These are phyloP conservation scores for Climacium dendroides DNA, from an alignment of 225 moss, liverwort and hornwort genomes.

Conservation along the genomic window DNA sequence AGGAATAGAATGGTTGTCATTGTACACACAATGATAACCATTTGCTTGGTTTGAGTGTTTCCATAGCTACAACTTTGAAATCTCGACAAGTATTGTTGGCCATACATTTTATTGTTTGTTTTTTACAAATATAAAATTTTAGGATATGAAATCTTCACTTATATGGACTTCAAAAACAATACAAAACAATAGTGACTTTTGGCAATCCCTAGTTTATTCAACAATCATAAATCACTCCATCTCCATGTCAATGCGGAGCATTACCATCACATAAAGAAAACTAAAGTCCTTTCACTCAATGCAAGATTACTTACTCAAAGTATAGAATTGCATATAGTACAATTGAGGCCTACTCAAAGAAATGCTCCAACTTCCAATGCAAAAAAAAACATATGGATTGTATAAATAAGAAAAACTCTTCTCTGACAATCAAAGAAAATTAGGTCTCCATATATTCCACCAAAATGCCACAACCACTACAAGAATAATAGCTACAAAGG, in stretches of 20 bases:
- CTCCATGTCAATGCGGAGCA: neutral
- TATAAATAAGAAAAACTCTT: neutral
- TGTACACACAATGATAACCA: conserved; percentile 42
- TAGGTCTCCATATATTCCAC: rapidly evolving
- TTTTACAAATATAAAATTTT: neutral
- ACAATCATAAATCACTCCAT: neutral
- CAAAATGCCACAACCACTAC: neutral
- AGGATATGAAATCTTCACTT: neutral
- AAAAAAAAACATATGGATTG: no score
- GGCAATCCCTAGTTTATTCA: neutral
- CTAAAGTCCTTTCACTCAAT: rapidly evolving
- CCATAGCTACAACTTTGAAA: neutral
- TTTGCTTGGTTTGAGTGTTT: conserved; percentile 15
- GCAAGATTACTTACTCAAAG: neutral
- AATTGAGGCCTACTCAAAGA: rapidly evolving
- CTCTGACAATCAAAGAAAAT: no score
- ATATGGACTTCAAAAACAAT: neutral
- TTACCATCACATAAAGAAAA: neutral
- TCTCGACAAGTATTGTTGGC: conserved; percentile 23
- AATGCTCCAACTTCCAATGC: neutral
- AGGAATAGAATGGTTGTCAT: conserved; percentile 41
- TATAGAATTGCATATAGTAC: rapidly evolving
- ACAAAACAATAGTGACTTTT: neutral
- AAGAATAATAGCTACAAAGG: neutral
- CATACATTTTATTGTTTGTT: conserved; percentile 1